A percentile compares a stretch with the other conserved stretches of the same genome.
phyloP scores from a whole-genome alignment of 1,139 yeast species.

The Kurtzmaniella quercitrusa region DNA sequence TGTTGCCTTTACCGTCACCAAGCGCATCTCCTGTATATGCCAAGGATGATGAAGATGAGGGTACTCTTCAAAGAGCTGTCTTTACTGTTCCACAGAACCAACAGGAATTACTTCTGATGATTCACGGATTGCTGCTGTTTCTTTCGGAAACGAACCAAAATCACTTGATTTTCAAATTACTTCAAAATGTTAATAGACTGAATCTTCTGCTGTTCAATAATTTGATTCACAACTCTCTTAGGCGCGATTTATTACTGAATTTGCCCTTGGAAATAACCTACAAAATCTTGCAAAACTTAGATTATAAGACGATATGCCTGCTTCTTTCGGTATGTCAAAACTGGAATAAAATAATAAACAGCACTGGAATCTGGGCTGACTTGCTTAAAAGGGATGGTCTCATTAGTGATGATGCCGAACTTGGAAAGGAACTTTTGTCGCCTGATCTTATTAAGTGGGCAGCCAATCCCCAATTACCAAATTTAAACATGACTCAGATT shows the following conservation, averaged over 20 bases:
- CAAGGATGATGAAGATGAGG: conserved; percentile 7
- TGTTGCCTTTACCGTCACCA: conserved; percentile 62
- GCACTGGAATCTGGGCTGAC: conserved; percentile 58
- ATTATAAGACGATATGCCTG: conserved; percentile 57
- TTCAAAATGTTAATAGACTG: conserved; percentile 63
- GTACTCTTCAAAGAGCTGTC: conserved; percentile 15
- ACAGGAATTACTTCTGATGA: conserved; percentile 34
- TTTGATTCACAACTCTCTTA: conserved; percentile 55
- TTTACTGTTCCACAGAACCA: conserved; percentile 35
- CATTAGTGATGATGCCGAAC: conserved; percentile 34
- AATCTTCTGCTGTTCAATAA: conserved; percentile 67
- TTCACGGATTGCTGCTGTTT: conserved; percentile 31
- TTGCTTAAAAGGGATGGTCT: conserved; percentile 53
- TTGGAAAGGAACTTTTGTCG: conserved; percentile 28
- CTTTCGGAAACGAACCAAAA: conserved; percentile 38
- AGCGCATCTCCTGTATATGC: conserved; percentile 62
- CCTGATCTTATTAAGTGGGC: conserved; percentile 32
- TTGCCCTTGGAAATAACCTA: conserved; percentile 77
- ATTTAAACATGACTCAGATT: conserved; percentile 42
- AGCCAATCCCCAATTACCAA: conserved; percentile 13
- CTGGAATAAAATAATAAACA: conserved; percentile 66
- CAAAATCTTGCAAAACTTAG: conserved; percentile 64
- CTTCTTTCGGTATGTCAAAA: conserved; percentile 62
- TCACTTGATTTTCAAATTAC: conserved; percentile 54
- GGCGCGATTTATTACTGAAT: conserved; percentile 65